These are phyloP conservation scores for Talaromyces sp. DNA, from an alignment of 2,329 filamentous ascomycete species.

Conservation along the genomic window DNA sequence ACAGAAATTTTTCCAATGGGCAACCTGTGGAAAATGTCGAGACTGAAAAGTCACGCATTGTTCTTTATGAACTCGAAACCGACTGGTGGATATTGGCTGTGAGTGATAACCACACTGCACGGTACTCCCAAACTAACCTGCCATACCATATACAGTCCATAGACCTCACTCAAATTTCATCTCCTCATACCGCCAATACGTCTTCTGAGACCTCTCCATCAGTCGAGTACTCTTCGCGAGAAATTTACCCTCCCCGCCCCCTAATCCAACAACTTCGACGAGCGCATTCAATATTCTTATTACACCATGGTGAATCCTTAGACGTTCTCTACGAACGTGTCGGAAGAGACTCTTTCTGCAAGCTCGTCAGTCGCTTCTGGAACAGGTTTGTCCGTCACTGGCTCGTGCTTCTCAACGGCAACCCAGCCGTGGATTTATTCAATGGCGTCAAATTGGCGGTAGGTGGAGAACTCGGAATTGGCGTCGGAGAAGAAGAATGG, in stretches of 20 bases:
- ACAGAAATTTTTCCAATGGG: constrained; percentile 74
- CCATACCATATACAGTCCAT: constrained; percentile 57
- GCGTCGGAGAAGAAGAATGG: constrained; percentile 91
- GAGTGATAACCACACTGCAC: constrained; percentile 35
- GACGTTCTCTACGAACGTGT: constrained; percentile 64
- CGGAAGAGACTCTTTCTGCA: constrained; percentile 65
- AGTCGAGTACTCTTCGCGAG: constrained; percentile 80
- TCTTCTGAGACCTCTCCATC: constrained; percentile 39
- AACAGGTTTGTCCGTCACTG: constrained; percentile 63
- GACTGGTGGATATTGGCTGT: constrained; percentile 97
- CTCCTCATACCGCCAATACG: constrained; percentile 44
- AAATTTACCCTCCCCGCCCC: constrained; percentile 77
- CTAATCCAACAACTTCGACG: constrained; percentile 76
- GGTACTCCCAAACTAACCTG: constrained; percentile 13
- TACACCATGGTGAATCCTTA: constrained; percentile 79
- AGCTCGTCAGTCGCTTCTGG: constrained; percentile 77
- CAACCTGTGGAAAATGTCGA: constrained; percentile 78
- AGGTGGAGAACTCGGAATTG: constrained; percentile 86
- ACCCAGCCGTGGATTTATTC: constrained; percentile 74
- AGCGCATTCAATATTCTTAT: constrained; percentile 77
- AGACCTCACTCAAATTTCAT: constrained; percentile 71
- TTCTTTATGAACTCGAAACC: constrained; percentile 80
- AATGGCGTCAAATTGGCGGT: constrained; percentile 82
- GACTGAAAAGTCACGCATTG: constrained; percentile 80
- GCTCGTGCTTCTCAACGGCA: constrained; percentile 88